These are phyloP conservation scores for Rhododendron vialii DNA, from an alignment of 148 eudicot genomes.

Conservation along the genomic window DNA sequence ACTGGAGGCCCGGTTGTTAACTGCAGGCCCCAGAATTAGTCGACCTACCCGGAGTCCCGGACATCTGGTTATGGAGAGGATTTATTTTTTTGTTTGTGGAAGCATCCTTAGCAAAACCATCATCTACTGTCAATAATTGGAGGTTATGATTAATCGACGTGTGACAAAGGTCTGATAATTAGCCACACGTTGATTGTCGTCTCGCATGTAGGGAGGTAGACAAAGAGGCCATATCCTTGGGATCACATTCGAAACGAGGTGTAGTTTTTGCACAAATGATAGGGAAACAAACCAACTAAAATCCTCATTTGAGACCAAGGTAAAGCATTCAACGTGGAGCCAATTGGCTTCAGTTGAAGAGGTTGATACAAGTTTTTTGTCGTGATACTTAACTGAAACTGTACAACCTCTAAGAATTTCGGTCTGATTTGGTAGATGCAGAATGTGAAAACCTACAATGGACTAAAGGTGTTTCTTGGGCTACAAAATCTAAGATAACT, in stretches of 20 bases:
- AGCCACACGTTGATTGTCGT: not conserved
- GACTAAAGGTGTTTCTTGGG: not conserved
- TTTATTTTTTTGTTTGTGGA: not conserved
- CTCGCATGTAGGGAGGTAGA: not conserved
- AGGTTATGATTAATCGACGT: not conserved
- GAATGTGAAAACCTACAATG: not conserved
- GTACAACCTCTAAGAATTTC: not conserved
- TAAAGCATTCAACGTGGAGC: not conserved
- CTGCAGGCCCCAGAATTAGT: too few species aligned
- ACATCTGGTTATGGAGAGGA: too few species aligned
- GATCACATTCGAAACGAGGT: not conserved
- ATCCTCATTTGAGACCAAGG: not conserved
- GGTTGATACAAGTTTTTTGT: not conserved
- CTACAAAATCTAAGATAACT: not conserved
- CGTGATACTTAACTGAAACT: not conserved
- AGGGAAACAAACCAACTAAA: not conserved
- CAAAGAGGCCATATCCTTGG: not conserved
- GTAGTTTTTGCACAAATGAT: not conserved
- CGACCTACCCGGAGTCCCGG: too few species aligned
- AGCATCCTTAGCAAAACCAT: not conserved
- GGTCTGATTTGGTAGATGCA: not conserved
- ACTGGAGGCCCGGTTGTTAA: too few species aligned
- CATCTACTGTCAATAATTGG: not conserved
- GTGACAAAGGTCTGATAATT: not conserved
- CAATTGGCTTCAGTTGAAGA: not conserved